Conservation (phyloP, 345 rosid species). For the Rhodamnia argentea region DNA sequence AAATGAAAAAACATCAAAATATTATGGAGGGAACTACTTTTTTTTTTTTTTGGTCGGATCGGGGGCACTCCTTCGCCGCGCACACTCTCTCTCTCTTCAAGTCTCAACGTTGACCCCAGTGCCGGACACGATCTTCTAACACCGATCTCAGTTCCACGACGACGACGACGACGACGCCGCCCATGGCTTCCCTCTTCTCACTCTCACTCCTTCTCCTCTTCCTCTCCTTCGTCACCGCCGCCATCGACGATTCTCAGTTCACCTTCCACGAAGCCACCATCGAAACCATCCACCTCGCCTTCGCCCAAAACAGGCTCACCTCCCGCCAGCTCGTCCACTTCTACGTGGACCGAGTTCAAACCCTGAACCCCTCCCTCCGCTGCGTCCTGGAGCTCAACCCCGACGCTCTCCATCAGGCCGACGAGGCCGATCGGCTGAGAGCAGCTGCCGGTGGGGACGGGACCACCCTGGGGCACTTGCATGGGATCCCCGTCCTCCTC, state of each 20-base stretch:
- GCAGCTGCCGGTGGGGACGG: not conserved
- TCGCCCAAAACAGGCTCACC: slow-evolving; percentile 8
- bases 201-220: not conserved
- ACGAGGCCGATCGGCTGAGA: slow-evolving; percentile 11
- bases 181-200: not conserved
- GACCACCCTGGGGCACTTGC: slow-evolving; percentile 10
- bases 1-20: not conserved
- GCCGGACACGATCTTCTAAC: not conserved
- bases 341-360: slow-evolving; percentile 10
- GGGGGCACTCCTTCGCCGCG: too few relatives aligned
- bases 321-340: slow-evolving; percentile 15
- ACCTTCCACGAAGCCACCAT: slow-evolving; percentile 14
- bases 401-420: slow-evolving; percentile 15
- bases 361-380: slow-evolving; percentile 17
- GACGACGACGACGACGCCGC: not conserved
- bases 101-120: not conserved
- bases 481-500: slow-evolving; percentile 35
- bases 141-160: not conserved
- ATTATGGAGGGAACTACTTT: not conserved
- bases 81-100: not conserved
- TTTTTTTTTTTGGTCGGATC: too few relatives aligned
- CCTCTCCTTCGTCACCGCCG: not conserved
- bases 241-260: not conserved
- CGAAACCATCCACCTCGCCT: slow-evolving; percentile 10
- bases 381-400: slow-evolving; percentile 22